Percentiles rank a stretch among this genome's conserved stretches.
Conservation (phyloP, 805 yeast species). For the Clavispora phyllophila region DNA sequence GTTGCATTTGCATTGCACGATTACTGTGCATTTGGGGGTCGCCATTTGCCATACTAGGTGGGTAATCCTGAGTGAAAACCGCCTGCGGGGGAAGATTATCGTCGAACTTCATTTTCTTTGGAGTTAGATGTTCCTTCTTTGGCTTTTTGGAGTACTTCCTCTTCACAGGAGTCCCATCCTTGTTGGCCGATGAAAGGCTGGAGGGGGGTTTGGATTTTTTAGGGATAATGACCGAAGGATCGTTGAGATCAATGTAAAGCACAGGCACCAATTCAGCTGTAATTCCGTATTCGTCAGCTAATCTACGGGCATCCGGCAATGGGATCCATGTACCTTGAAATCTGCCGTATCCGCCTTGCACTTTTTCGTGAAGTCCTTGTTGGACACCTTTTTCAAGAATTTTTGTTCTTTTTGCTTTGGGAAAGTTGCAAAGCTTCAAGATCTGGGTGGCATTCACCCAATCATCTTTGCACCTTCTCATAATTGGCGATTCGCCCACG, state of each 20-base stretch:
- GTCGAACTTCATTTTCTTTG: conserved; percentile 39
- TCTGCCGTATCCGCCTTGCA: conserved; percentile 96
- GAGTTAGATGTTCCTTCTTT: conserved; percentile 52
- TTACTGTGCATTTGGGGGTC: conserved; percentile 5
- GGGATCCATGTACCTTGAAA: conserved; percentile 99
- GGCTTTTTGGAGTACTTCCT: conserved; percentile 53
- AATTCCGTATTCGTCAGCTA: conserved; percentile 38
- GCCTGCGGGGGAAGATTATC: conserved; percentile 15
- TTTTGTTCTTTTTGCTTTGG: conserved; percentile 90
- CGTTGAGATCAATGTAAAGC: conserved; percentile 31
- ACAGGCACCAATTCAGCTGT: conserved; percentile 39
- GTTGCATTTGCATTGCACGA: conserved; percentile 38
- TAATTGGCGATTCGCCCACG: conserved; percentile 65
- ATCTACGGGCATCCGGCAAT: conserved; percentile 55
- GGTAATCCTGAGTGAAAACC: conserved; percentile 17
- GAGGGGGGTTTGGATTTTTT: conserved; percentile 25
- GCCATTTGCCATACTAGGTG: conserved; percentile 8
- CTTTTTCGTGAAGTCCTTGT: conserved; percentile 81
- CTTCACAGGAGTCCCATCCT: conserved; percentile 39
- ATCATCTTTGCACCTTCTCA: conserved; percentile 86
- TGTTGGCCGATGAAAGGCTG: conserved; percentile 15
- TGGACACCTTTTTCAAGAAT: conserved; percentile 93
- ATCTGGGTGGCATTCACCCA: conserved; percentile 99
- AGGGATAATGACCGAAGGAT: conserved; percentile 33
- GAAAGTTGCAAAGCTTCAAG: conserved; percentile 86